Conservation (phyloP, 2,329 filamentous ascomycete species). For the Xylaria sp. region DNA sequence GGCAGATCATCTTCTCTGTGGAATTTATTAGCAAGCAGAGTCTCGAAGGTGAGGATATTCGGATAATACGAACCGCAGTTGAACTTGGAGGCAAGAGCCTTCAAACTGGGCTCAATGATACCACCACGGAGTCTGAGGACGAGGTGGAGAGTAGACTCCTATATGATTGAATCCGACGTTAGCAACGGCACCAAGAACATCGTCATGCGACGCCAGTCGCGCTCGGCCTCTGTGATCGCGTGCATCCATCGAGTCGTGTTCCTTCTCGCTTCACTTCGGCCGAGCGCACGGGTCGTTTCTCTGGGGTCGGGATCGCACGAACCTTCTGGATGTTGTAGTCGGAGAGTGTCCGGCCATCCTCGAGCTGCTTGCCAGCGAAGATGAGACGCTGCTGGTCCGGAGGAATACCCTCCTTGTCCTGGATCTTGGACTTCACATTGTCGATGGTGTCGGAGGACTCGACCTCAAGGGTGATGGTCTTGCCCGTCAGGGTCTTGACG, state of each 20-base stretch:
- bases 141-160: conserved; percentile 97
- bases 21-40: conserved; percentile 3
- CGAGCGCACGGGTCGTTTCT: background rate
- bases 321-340: conserved; percentile 99
- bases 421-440: conserved; percentile 99
- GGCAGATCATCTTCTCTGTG: conserved; percentile 90
- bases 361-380: conserved; percentile 98
- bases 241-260: background rate
- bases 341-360: conserved; percentile 92
- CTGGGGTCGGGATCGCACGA: conserved; percentile 34
- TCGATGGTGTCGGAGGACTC: conserved; percentile 99
- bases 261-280: background rate
- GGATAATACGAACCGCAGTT: conserved; percentile 65
- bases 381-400: conserved; percentile 98
- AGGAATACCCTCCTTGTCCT: conserved; percentile 98
- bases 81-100: conserved; percentile 98
- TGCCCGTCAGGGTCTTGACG: conserved; percentile 99
- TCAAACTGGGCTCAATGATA: conserved; percentile 98
- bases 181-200: background rate
- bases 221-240: background rate
- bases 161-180: conserved; percentile 6
- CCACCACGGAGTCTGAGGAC: conserved; percentile 98
- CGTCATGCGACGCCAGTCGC: too few relatives aligned
- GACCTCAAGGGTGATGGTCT: conserved; percentile 99
- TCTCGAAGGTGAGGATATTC: background rate